Evolutionary conservation across 352 stramenopile species (phyloP), one percentile per base, ranked within the genome.

Genomic region (Elongisporangium anandrum): DNA sequence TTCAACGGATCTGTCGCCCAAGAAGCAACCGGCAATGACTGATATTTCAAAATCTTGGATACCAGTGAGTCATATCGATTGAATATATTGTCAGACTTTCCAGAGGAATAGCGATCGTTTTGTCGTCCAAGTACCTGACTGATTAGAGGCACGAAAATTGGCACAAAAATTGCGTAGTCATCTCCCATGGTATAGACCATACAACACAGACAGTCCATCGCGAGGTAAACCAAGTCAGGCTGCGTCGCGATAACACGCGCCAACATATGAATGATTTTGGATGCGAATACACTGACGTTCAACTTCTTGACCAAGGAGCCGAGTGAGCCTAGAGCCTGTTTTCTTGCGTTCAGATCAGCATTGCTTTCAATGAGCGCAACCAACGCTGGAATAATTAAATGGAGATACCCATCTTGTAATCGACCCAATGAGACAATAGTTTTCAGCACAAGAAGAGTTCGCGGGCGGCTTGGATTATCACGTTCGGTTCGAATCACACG

Each of bases 111-210:
- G 9, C 29, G 29, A 48, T 95, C 86, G 60, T 91, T 87, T 22
- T 92, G 81, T 2, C 85, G 79, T 15, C 85, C 82, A 13, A 95
- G 60, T 22, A 94, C 82, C 49, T 93, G 82, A 29, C 82, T 92
- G 47, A 95, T 88, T 47, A 95, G 80, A 17, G 86, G 86, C 3
- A 95, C 84, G 50, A 95, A 95, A 50, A 95, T 81, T 17, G 86
- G 86, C 3, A 95, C 84, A 50, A 95, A 95, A 55, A 95, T 94
- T 15, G 86, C 84, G 54, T 95, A 95, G 69, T 95, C 86, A 50
- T 94, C 85, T 10, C 86, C 86, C 79, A 95, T 92, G 0, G 83
- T 94, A 65, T 94, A 94, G 23, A 95, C 85, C 86, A 95, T 95
- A 23, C 83, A 93, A 58, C 85, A 91, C 6, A 95, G 67, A 50